Conservation (phyloP, 2,329 filamentous ascomycete species). For the Diplodia corticola region DNA sequence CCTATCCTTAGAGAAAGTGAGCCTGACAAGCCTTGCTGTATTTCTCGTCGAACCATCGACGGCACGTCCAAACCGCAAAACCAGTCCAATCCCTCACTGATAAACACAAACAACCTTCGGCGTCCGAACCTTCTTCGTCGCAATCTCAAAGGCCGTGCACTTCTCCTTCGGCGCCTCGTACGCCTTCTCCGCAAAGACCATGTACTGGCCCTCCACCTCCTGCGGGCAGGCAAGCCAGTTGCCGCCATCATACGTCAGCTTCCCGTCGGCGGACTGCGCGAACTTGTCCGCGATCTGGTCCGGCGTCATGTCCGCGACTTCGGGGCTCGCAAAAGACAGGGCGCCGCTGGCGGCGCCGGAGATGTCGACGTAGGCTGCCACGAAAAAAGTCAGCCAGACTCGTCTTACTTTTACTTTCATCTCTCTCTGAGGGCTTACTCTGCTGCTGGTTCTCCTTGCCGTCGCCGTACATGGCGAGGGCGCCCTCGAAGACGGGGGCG, state of each 20-base stretch:
- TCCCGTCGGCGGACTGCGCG: background rate
- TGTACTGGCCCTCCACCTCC: background rate
- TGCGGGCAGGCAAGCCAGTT: background rate
- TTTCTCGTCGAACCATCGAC: too few species aligned
- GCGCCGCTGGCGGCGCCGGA: background rate
- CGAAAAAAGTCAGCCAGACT: too few species aligned
- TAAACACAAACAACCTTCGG: background rate
- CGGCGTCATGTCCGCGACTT: background rate
- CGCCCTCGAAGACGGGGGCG: background rate
- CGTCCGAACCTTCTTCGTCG: background rate
- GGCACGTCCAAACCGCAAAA: too few species aligned
- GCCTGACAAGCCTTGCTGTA: too few species aligned
- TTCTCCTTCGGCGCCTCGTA: background rate
- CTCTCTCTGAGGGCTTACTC: background rate
- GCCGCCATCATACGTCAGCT: background rate
- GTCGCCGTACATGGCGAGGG: background rate
- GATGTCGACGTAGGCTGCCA: background rate
- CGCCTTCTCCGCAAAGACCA: background rate
- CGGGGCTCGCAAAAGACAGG: background rate
- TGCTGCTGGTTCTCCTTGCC: slow-evolving; percentile 8
- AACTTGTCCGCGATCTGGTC: background rate
- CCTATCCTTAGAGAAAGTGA: too few species aligned
- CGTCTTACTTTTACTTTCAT: too few species aligned
- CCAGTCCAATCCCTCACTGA: too few species aligned
- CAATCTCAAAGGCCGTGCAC: background rate